Base-by-base conservation (phyloP, 345 rosid genomes). In the Odontarrhena argentea region DNA sequence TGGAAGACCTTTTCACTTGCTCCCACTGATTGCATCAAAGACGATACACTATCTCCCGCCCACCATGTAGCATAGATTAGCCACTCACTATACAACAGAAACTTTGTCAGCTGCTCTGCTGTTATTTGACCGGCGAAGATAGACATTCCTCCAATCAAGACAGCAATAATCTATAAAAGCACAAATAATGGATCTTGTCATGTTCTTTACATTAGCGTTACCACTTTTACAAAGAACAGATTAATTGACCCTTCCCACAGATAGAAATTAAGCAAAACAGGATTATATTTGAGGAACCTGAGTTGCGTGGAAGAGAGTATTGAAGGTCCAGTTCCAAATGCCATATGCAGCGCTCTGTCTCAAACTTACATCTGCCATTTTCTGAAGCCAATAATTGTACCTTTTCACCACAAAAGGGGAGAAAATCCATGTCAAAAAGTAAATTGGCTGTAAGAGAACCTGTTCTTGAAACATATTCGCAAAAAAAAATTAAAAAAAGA, bases 1-100 rank as follows among this genome's bases (percentile, higher is more conserved):
- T 90, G 96, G 80, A 94, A 94, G 69, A 94, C 99, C 76, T 90
- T 94, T 82, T 90, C 99, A 64, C 97, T 94, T 34, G 99, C 99
- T 63, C 99, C 99, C 70, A 90, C 84, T 60, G 99, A 91, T 75
- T 94, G 99, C 97, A 94, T 90, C 76, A 94, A 69, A 45, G 85
- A 79, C 25, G 96, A 90, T 75, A 94, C 62, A 75, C 84, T 93
- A 82, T 93, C 99, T 56, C 97, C 97, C 56, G 86, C 90, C 96
- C 92, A 90, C 97, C 97, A 93, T 42, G 97, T 88, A 61, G 99
- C 88, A 74, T 84, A 93, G 68, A 93, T 90, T 78, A 93, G 80
- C 99, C 97, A 90, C 74, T 93, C 99, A 66, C 97, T 90, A 74
- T 93, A 93, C 70, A 93, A 69, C 80, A 93, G 80, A 78, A 85